Evolutionary conservation across 2,329 filamentous ascomycete genomes (phyloP).

Genomic region (Clarireedia monteithiana): DNA sequence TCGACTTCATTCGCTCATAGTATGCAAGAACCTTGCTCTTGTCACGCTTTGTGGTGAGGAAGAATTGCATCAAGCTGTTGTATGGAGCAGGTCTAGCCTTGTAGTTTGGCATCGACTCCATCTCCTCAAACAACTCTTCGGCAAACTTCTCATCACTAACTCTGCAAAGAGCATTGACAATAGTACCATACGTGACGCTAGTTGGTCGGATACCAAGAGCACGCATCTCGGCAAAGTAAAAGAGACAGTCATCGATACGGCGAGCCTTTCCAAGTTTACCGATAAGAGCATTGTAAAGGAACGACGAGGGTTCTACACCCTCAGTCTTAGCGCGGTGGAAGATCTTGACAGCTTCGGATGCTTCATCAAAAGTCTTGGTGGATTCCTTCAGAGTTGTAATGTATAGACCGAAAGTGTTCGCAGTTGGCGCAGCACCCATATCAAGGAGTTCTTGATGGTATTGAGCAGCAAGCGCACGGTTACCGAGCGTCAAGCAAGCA

Average conservation of each 20-base stretch:
- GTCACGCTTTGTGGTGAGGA: slow-evolving; percentile 94
- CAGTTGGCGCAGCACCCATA: slow-evolving; percentile 85
- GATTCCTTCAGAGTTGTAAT: slow-evolving; percentile 99
- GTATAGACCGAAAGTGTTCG: slow-evolving; percentile 96
- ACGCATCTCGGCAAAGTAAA: slow-evolving; percentile 98
- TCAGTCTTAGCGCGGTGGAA: slow-evolving; percentile 91
- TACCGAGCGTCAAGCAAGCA: slow-evolving; percentile 75
- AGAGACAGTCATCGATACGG: slow-evolving; percentile 94
- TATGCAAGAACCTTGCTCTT: slow-evolving; percentile 89
- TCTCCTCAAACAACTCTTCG: slow-evolving; percentile 96
- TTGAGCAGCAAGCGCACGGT: slow-evolving; percentile 71
- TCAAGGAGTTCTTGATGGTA: slow-evolving; percentile 87
- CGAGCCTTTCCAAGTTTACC: slow-evolving; percentile 97
- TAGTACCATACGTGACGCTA: slow-evolving; percentile 94
- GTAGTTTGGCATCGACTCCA: slow-evolving; percentile 98
- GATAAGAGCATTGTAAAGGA: slow-evolving; percentile 96
- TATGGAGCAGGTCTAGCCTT: slow-evolving; percentile 95
- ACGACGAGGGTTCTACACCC: slow-evolving; percentile 91
- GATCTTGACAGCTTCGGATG: slow-evolving; percentile 92
- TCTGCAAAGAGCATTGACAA: slow-evolving; percentile 94
- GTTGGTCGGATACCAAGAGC: slow-evolving; percentile 87
- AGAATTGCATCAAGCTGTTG: slow-evolving; percentile 99
- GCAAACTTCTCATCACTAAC: slow-evolving; percentile 97
- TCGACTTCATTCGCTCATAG: slow-evolving; percentile 87
- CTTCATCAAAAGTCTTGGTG: slow-evolving; percentile 95